Base-by-base conservation (phyloP, 164 flowering plant genomes). In the Liriodendron chinense region DNA sequence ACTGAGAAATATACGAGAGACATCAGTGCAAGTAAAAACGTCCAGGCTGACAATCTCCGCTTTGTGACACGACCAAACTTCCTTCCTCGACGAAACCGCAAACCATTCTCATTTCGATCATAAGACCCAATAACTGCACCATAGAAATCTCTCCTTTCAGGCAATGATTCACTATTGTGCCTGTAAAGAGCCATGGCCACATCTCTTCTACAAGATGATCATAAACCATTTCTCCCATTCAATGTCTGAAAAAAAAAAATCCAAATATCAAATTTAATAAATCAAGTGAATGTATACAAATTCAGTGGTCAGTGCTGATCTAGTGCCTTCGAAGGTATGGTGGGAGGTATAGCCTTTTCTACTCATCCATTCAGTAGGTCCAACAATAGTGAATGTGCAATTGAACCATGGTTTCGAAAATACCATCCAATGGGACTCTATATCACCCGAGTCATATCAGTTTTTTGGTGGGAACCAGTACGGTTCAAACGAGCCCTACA, bases 81-180 rank as follows among this genome's bases (percentile, higher is more conserved):
- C 82, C 82, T 82, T 65, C 88, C 89, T 59, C 90, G 81, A 50
- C 93, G 93, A 21, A 61, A 80, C 56, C 86, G 72, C 48, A 69
- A 61, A 68, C 77, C 82, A 48, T 79, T 73, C 68, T 85, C 87
- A 66, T 25, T 78, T 64, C 72, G 76, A 34, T 76, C 79, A 25
- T 68, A 53, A 67, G 80, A 72, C 28, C 74, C 78, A 71, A 76
- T 57, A 64, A 72, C 75, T 9, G 80, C 63, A 47, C 80, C 84
- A 66, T 75, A 53, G 2, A 63, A 73, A 24, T 77, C 82, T 79
- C 84, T 86, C 72, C 86, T 83, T 74, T 86, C 87, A 21, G 83
- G 80, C 47, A 85, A 81, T 77, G 74, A 65, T 66, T 85, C 89
- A 57, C 62, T 72, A 75, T 50, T 76, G 70, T 79, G 73, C 70